Evolutionary conservation across 1,284 basidiomycete genomes (phyloP).

Genomic region (Tilletia horrida): DNA sequence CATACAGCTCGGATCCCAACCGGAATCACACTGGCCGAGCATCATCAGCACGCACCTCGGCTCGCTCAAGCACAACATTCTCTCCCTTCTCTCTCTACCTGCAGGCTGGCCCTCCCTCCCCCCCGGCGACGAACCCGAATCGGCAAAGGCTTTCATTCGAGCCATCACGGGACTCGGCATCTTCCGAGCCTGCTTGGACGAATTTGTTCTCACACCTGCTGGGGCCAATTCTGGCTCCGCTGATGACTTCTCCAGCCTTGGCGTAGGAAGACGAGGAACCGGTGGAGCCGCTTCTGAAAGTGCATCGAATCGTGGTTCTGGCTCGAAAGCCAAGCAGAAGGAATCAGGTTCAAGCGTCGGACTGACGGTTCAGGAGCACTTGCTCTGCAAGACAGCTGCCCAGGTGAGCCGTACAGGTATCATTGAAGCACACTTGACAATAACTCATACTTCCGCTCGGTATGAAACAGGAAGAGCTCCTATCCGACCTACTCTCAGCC

Average conservation of each 20-base stretch:
- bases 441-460: background rate
- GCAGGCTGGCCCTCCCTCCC: constrained; percentile 28
- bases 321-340: constrained; percentile 13
- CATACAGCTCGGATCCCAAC: constrained; percentile 29
- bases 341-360: constrained; percentile 33
- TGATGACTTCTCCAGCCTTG: constrained; percentile 25
- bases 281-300: background rate
- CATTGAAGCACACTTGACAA: no score
- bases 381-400: constrained; percentile 41
- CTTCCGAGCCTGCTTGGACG: constrained; percentile 9
- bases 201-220: constrained; percentile 17
- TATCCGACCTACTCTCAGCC: constrained; percentile 32
- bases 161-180: constrained; percentile 8
- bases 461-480: constrained; percentile 23
- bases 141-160: constrained; percentile 31
- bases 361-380: constrained; percentile 35
- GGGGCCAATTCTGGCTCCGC: constrained; percentile 21
- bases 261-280: background rate
- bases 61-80: constrained; percentile 30
- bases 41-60: constrained; percentile 28
- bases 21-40: constrained; percentile 21
- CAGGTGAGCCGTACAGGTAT: constrained; percentile 23
- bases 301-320: constrained; percentile 20
- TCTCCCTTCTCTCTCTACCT: constrained; percentile 29
- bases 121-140: constrained; percentile 26